Evolutionary conservation across 352 stramenopile genomes (phyloP).

Genomic region (Globisporangium cystogenes): DNA sequence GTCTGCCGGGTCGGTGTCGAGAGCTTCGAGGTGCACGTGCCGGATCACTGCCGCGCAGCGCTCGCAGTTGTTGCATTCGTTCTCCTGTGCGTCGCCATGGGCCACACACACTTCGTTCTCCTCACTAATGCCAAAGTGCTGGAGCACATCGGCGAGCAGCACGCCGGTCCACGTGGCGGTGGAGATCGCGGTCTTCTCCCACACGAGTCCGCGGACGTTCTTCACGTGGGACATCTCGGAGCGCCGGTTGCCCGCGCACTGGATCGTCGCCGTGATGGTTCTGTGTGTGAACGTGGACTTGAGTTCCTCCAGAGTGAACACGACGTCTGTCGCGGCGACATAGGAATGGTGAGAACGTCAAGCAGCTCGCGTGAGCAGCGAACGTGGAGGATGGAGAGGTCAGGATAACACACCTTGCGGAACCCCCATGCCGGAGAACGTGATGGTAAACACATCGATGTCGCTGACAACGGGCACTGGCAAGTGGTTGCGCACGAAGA

Average conservation of each 20-base stretch:
- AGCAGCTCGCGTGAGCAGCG: no score
- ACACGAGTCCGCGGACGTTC: conserved; percentile 23
- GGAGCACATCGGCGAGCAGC: conserved; percentile 82
- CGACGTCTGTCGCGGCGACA: conserved; percentile 7
- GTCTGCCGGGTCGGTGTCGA: conserved; percentile 43
- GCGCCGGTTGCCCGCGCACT: conserved; percentile 91
- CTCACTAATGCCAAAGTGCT: conserved; percentile 51
- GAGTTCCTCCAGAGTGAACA: conserved; percentile 82
- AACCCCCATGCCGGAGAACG: conserved; percentile 58
- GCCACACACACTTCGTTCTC: conserved; percentile 22
- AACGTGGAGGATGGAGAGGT: no score
- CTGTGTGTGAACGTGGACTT: conserved; percentile 77
- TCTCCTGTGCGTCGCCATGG: conserved; percentile 26
- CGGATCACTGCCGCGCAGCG: conserved; percentile 19
- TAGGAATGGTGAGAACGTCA: no score
- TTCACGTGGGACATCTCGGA: conserved; percentile 69
- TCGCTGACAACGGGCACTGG: conserved; percentile 89
- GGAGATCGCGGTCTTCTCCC: conserved; percentile 66
- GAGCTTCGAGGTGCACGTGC: conserved; percentile 47
- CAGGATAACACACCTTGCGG: conserved; percentile 21
- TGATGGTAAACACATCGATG: conserved; percentile 48
- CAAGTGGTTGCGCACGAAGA: conserved; percentile 98
- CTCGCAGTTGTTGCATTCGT: conserved; percentile 1
- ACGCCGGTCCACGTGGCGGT: conserved; percentile 91
- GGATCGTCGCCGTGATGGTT: conserved; percentile 83